Evolutionary conservation across 495 filamentous ascomycete genomes (phyloP).

Genomic region (Daldinia loculata): DNA sequence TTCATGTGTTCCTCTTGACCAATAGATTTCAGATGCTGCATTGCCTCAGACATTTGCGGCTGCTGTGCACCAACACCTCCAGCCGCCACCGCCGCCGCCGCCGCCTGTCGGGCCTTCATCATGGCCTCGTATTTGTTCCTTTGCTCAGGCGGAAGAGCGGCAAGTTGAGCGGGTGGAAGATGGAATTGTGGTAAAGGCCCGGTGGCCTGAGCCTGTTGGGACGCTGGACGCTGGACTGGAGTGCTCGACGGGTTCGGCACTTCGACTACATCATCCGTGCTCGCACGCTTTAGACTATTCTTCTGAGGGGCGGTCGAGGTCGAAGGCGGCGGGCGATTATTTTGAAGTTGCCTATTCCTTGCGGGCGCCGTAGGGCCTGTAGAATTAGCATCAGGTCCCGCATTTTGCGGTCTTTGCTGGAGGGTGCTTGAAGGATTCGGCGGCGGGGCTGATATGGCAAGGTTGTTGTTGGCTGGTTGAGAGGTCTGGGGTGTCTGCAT

Average conservation of each 20-base stretch:
- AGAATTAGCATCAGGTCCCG: constrained; percentile 24
- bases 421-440: constrained; percentile 15
- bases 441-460: constrained; percentile 41
- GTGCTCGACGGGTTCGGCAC: constrained; percentile 53
- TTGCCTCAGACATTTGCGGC: constrained; percentile 35
- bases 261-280: constrained; percentile 70
- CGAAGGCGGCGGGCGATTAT: constrained; percentile 28
- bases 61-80: constrained; percentile 18
- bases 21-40: constrained; percentile 47
- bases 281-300: constrained; percentile 63
- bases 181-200: constrained; percentile 21
- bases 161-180: constrained; percentile 62
- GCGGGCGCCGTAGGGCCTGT: constrained; percentile 26
- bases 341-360: constrained; percentile 43
- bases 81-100: constrained; percentile 14
- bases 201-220: constrained; percentile 41
- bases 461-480: constrained; percentile 49
- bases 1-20: constrained; percentile 44
- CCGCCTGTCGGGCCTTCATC: constrained; percentile 43
- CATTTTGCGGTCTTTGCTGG: constrained; percentile 38
- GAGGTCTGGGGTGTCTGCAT: constrained; percentile 38
- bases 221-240: constrained; percentile 46
- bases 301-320: constrained; percentile 32
- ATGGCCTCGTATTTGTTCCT: constrained; percentile 53
- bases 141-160: constrained; percentile 61